These are phyloP conservation scores for Ceratocystis lukuohia DNA, from an alignment of 2,329 filamentous ascomycete species.

Conservation along the genomic window DNA sequence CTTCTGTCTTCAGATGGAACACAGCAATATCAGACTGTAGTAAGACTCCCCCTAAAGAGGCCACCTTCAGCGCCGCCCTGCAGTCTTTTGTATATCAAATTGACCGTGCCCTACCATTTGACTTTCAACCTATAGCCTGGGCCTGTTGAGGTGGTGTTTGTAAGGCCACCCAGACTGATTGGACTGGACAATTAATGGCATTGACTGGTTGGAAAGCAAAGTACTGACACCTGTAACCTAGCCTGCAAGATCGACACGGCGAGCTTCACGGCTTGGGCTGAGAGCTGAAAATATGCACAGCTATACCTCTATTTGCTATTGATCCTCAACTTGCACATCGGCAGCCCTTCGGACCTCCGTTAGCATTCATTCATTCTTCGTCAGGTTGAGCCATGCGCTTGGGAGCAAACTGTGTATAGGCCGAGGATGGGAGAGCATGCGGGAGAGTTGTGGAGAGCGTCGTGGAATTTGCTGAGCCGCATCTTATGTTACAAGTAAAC, in stretches of 20 bases:
- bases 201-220: not conserved
- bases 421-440: not conserved
- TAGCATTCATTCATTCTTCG: not conserved
- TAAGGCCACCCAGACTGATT: no score
- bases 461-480: not conserved
- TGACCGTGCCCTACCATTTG: no score
- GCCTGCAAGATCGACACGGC: not conserved
- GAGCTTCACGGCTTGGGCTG: not conserved
- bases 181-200: no score
- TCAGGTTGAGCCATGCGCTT: not conserved
- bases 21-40: not conserved
- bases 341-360: not conserved
- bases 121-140: no score
- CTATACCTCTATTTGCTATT: not conserved
- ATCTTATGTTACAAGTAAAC: not conserved
- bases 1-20: not conserved
- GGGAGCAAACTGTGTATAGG: not conserved
- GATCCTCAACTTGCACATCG: not conserved
- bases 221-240: not conserved
- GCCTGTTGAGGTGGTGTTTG: no score
- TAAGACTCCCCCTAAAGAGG: not conserved
- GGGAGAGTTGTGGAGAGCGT: not conserved
- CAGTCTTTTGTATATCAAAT: not conserved
- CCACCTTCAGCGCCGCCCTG: not conserved
- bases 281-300: not conserved